Evolutionary conservation across 208 protist genomes (phyloP).

Genomic region (Acanthamoeba triangularis): DNA sequence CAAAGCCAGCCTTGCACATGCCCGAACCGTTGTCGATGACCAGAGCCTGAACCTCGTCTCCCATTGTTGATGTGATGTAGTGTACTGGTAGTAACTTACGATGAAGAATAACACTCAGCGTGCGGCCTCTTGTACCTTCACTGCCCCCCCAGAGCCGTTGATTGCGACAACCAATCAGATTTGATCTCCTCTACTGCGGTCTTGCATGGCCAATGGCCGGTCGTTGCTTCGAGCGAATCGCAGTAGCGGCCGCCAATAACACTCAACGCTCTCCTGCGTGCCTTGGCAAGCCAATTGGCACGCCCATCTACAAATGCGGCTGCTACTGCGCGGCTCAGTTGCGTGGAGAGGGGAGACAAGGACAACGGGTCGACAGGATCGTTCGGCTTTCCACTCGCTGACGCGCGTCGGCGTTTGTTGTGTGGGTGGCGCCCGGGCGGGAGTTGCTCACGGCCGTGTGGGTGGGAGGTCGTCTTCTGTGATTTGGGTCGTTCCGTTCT

Average conservation of each 20-base stretch:
- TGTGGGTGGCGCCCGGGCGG: no score
- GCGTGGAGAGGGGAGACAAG: not conserved
- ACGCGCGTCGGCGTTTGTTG: not conserved
- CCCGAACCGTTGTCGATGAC: constrained; percentile 98
- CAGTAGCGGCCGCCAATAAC: not conserved
- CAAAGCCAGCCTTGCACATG: constrained; percentile 96
- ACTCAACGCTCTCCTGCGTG: not conserved
- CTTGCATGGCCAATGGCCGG: not conserved
- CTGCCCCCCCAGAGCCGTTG: not conserved
- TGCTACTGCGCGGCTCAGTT: not conserved
- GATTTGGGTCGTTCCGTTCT: not conserved
- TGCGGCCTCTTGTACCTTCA: not conserved
- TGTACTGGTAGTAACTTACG: constrained; percentile 27
- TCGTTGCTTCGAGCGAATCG: not conserved
- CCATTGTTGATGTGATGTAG: constrained; percentile 83
- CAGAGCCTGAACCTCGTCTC: constrained; percentile 90
- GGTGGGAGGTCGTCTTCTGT: not conserved
- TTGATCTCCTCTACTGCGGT: not conserved
- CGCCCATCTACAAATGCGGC: not conserved
- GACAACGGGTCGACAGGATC: not conserved
- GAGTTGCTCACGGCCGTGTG: not conserved
- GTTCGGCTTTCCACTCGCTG: no score
- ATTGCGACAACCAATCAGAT: not conserved
- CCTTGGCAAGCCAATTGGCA: not conserved
- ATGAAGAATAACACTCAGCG: not conserved